Conservation (phyloP, 129 eudicot species). For the Mikania micrantha region DNA sequence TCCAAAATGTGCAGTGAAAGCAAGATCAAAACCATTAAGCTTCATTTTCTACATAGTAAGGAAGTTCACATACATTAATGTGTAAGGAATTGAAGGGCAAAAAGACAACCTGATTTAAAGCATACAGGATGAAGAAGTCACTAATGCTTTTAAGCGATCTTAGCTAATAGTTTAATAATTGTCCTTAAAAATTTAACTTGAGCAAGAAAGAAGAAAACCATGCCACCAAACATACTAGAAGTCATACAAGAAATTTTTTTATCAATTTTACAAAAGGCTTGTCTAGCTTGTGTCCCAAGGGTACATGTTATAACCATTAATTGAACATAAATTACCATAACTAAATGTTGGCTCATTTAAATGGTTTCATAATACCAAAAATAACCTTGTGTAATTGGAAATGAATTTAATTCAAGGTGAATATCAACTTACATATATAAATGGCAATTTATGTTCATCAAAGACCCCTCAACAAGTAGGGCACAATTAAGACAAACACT, state of each 20-base stretch:
- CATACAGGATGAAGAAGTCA: neutral
- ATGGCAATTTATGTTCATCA: neutral
- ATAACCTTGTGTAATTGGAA: neutral
- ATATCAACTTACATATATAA: neutral
- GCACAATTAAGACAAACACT: neutral
- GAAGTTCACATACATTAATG: neutral
- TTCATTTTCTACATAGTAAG: conserved; percentile 2
- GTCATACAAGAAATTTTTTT: neutral
- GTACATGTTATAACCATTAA: neutral
- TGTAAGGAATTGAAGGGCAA: neutral
- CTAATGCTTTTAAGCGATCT: neutral
- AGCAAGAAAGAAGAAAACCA: neutral
- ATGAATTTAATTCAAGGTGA: neutral
- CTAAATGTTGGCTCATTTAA: neutral
- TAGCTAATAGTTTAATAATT: neutral
- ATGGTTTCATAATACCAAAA: neutral
- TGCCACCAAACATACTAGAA: neutral
- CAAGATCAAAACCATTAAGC: neutral
- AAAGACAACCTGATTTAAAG: neutral
- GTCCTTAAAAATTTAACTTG: neutral
- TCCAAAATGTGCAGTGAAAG: conserved; percentile 5
- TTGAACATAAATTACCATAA: neutral
- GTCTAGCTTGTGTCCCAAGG: neutral
- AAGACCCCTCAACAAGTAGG: neutral
- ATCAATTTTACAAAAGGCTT: neutral